Evolutionary conservation across 2,329 filamentous ascomycete species (phyloP).

Genomic region (Cylindrodendrum hubeiense): DNA sequence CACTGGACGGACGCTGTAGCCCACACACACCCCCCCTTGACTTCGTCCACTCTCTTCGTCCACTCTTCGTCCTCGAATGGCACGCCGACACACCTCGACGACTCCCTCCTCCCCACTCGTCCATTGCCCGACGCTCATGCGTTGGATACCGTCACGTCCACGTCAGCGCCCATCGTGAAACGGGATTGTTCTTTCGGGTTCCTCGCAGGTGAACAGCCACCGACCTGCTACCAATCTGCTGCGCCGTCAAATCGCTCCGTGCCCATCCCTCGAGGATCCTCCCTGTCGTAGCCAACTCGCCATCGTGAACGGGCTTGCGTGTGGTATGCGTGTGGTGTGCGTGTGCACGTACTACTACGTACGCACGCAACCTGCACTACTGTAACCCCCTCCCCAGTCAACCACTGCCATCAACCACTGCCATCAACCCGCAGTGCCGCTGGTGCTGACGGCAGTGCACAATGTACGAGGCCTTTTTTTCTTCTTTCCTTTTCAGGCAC

Average conservation of each 20-base stretch:
- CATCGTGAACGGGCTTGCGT: background rate
- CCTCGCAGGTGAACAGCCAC: slow-evolving; percentile 13
- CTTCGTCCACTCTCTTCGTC: background rate
- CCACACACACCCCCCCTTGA: background rate
- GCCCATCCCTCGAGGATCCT: background rate
- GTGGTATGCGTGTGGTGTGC: too few species aligned
- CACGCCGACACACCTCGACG: slow-evolving; percentile 19
- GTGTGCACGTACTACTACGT: background rate
- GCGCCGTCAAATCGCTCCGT: background rate
- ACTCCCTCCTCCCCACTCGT: slow-evolving; percentile 1
- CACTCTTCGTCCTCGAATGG: slow-evolving; percentile 9
- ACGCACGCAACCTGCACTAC: background rate
- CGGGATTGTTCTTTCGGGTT: slow-evolving; percentile 23
- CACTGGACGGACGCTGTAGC: background rate
- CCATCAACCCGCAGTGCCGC: slow-evolving; percentile 3
- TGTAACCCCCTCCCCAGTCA: background rate
- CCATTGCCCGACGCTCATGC: background rate
- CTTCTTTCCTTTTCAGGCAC: slow-evolving; percentile 13
- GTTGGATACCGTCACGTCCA: slow-evolving; percentile 36
- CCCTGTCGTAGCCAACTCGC: background rate
- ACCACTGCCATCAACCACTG: too few species aligned
- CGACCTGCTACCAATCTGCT: slow-evolving; percentile 6
- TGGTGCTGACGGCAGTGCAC: slow-evolving; percentile 14
- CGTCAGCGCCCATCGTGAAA: slow-evolving; percentile 35
- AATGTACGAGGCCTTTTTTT: background rate